Base-by-base conservation (phyloP, 2,329 filamentous ascomycete genomes). In the Aspergillus persii region DNA sequence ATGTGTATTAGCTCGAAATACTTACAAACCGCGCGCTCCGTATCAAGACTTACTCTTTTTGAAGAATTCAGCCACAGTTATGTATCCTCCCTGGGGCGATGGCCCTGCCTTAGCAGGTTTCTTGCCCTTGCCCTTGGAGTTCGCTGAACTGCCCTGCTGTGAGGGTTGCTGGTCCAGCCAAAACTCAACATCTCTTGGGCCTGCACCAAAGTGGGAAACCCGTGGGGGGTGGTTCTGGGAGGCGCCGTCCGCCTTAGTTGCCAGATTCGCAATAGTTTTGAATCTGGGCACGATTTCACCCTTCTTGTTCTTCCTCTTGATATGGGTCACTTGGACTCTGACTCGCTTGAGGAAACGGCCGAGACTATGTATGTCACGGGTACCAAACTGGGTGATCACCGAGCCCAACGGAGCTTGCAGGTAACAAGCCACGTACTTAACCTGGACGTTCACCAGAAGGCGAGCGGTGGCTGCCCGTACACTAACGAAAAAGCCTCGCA, bases 401-500 rank as follows among this genome's bases (percentile, higher is more conserved):
- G 63, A 36, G 3, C 53, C 56, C 23, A 87, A 69, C 2, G 73
- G 70, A 0, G 77, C 77, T 2, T 77, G 65, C 62, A 83, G 77
- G 70, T 85, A 86, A 66, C 86, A 88, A 0, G 85, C 84, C 2
- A 80, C 78, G 49, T 83, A 82, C 8, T 84, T 84, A 29, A 88
- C 84, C 59, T 89, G 87, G 3, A 89, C 75, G 58, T 89, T 89
- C 11, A 89, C 70, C 0, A 89, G 68, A 4, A 89, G 74, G 3
- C 85, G 79, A 44, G 79, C 80, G 12, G 84, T 83, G 2, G 84
- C 81, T 2, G 84, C 80, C 4, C 87, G 83, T 31, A 86, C 82
- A 66, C 84, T 88, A 9, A 84, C 77, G 66, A 84, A 88, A 71
- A 84, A 89, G 0, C 87, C 87, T 47, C 86, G 79, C 3, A 86